Evolutionary conservation across 2,329 filamentous ascomycete genomes (phyloP).

Genomic region (Curvularia eragrostidis): DNA sequence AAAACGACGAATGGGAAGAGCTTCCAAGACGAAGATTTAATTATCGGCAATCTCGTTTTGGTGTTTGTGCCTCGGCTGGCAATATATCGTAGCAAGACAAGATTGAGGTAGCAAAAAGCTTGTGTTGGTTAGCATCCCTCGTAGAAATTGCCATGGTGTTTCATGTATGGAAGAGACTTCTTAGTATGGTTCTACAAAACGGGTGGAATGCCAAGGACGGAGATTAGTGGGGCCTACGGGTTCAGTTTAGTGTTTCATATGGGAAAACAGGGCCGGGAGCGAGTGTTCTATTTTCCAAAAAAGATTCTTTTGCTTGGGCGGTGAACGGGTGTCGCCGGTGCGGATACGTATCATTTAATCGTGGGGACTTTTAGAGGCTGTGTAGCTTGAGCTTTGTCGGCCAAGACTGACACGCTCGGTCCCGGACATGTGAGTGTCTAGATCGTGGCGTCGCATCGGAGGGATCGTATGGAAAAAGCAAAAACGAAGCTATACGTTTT

Average conservation of each 20-base stretch:
- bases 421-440: not conserved
- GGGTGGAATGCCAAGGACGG: not conserved
- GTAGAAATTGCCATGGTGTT: not conserved
- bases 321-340: not conserved
- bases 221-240: not conserved
- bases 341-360: not conserved
- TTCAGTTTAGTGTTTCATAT: constrained; percentile 2
- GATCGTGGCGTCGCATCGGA: not conserved
- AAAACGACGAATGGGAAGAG: not conserved
- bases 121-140: not conserved
- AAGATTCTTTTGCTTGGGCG: not conserved
- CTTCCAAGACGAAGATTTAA: too few relatives aligned
- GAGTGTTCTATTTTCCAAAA: not conserved
- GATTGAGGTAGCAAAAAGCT: not conserved
- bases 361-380: not conserved
- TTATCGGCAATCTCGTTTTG: not conserved
- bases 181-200: not conserved
- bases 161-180: not conserved
- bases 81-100: not conserved
- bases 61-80: not conserved
- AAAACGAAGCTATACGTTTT: not conserved
- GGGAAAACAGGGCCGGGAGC: not conserved
- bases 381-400: not conserved
- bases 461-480: not conserved
- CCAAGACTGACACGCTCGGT: not conserved